A percentile compares a stretch with the other conserved stretches of the same genome.
These are phyloP conservation scores for Scedosporium boydii DNA, from an alignment of 2,329 filamentous ascomycete species.

Conservation along the genomic window DNA sequence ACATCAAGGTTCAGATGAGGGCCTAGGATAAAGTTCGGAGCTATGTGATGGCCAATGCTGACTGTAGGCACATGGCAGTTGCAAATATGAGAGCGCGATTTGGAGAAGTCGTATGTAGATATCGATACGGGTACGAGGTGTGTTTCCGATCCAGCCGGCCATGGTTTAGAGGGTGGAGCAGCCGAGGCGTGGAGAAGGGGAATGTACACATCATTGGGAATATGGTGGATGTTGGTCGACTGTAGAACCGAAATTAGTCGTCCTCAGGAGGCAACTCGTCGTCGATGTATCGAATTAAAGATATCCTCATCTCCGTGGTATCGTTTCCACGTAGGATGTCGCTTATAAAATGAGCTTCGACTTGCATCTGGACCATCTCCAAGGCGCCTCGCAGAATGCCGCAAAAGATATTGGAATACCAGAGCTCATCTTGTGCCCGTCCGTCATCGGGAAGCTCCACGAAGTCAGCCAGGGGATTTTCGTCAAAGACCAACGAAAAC, in stretches of 20 bases:
- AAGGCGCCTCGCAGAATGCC: slow-evolving; percentile 83
- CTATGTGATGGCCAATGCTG: too few species aligned
- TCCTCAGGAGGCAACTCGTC: slow-evolving; percentile 96
- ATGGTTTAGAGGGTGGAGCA: background rate
- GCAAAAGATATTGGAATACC: slow-evolving; percentile 97
- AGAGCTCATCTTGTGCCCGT: slow-evolving; percentile 88
- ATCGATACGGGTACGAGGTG: too few species aligned
- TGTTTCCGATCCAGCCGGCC: too few species aligned
- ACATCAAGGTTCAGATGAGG: too few species aligned
- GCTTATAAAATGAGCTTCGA: slow-evolving; percentile 92
- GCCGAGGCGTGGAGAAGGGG: background rate
- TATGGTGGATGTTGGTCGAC: too few species aligned
- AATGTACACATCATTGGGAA: background rate
- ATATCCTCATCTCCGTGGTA: slow-evolving; percentile 93
- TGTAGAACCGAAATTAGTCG: slow-evolving; percentile 46
- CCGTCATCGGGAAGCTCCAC: slow-evolving; percentile 96
- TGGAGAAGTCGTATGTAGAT: too few species aligned
- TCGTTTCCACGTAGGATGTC: slow-evolving; percentile 90
- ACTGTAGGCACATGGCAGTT: too few species aligned
- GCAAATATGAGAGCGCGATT: too few species aligned
- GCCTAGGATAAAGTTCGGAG: too few species aligned
- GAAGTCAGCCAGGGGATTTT: slow-evolving; percentile 94
- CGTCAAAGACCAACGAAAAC: slow-evolving; percentile 92
- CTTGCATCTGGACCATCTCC: slow-evolving; percentile 99
- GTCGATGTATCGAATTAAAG: slow-evolving; percentile 86